phyloP scores from a whole-genome alignment of 495 filamentous ascomycete genomes.

The Parmelia sp. region DNA sequence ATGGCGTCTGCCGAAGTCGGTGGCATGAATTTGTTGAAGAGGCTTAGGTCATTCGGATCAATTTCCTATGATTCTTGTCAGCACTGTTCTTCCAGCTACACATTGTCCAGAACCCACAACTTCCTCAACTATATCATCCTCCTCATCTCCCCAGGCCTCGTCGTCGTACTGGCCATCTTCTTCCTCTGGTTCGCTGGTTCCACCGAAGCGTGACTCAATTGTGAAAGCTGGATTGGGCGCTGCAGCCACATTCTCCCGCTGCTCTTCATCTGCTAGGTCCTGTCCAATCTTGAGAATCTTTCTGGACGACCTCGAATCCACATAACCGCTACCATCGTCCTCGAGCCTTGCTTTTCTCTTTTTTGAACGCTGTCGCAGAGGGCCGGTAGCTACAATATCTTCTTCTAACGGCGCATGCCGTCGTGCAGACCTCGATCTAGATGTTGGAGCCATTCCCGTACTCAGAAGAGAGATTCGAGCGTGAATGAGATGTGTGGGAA shows the following conservation, averaged over 20 bases:
- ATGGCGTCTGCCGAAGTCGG: slow-evolving; percentile 35
- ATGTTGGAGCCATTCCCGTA: slow-evolving; percentile 10
- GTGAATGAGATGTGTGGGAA: not conserved
- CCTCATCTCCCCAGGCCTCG: slow-evolving; percentile 55
- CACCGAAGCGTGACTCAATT: slow-evolving; percentile 54
- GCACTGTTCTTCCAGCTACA: not conserved
- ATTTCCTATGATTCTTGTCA: slow-evolving; percentile 52
- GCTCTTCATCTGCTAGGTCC: slow-evolving; percentile 72
- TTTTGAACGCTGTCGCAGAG: slow-evolving; percentile 49
- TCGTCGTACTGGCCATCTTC: slow-evolving; percentile 50
- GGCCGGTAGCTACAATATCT: slow-evolving; percentile 60
- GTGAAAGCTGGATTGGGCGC: slow-evolving; percentile 55
- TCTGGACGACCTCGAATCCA: slow-evolving; percentile 79
- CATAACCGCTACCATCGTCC: slow-evolving; percentile 56
- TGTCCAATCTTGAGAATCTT: slow-evolving; percentile 85
- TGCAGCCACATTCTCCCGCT: slow-evolving; percentile 40
- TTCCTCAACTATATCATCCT: slow-evolving; percentile 71
- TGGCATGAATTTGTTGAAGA: slow-evolving; percentile 85
- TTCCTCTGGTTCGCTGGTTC: slow-evolving; percentile 26
- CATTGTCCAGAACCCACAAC: slow-evolving; percentile 40
- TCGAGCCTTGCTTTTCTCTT: slow-evolving; percentile 52
- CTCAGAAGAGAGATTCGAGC: not conserved
- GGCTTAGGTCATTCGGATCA: slow-evolving; percentile 80
- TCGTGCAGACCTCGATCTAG: slow-evolving; percentile 9
- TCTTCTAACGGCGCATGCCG: slow-evolving; percentile 68